Evolutionary conservation across 768 basidiomycete species (phyloP).

Genomic region (Baorangia bicolor): DNA sequence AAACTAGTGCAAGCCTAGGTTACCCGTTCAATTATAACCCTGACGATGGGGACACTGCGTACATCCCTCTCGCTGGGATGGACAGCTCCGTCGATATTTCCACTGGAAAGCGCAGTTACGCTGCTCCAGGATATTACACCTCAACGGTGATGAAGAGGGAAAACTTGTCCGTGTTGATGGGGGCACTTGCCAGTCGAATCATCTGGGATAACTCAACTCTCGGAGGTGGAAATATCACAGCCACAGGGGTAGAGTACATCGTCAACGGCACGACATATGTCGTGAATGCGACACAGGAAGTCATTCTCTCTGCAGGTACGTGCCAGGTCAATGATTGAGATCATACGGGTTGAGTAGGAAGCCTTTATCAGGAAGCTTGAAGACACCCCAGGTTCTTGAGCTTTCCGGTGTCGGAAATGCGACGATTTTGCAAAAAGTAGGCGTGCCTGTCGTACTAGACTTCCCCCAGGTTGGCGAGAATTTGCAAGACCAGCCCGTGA

Average conservation of each 20-base stretch:
- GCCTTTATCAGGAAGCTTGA: neutral
- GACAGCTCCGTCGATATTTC: neutral
- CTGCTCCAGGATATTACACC: neutral
- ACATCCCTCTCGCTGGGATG: neutral
- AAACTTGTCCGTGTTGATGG: neutral
- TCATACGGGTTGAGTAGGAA: neutral
- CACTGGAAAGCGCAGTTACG: neutral
- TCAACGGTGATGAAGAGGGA: neutral
- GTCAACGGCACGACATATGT: neutral
- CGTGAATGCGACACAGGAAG: neutral
- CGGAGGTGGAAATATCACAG: neutral
- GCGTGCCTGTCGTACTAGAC: neutral
- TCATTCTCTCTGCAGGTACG: neutral
- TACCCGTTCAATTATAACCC: neutral
- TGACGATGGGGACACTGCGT: neutral
- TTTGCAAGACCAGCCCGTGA: neutral
- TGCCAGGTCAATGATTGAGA: neutral
- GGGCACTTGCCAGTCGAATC: neutral
- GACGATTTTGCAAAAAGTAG: neutral
- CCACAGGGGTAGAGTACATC: neutral
- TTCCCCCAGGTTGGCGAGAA: conserved; percentile 1
- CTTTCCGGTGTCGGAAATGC: neutral
- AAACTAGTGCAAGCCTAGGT: neutral
- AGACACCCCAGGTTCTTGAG: neutral
- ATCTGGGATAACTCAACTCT: neutral